Conservation (phyloP, 768 basidiomycete species). For the Boletus speciosus region DNA sequence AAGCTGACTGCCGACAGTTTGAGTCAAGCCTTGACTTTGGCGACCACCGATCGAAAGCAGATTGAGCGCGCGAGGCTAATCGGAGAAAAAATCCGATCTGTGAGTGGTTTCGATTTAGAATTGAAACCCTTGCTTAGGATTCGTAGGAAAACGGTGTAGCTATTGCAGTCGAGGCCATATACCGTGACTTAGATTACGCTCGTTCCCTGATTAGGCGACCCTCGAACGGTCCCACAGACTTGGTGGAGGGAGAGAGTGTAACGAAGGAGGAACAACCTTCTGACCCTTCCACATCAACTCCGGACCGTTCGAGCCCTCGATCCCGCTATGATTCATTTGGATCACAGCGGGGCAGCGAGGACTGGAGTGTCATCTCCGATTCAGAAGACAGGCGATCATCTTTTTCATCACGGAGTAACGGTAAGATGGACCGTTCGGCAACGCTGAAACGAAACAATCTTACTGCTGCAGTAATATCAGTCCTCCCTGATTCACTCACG, state of each 20-base stretch:
- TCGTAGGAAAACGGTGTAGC: slow-evolving; percentile 89
- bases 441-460: slow-evolving; percentile 60
- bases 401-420: slow-evolving; percentile 46
- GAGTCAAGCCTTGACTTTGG: slow-evolving; percentile 71
- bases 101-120: slow-evolving; percentile 32
- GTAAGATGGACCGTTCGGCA: slow-evolving; percentile 34
- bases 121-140: neutral
- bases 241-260: slow-evolving; percentile 5
- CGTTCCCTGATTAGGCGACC: slow-evolving; percentile 75
- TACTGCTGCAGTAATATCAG: slow-evolving; percentile 57
- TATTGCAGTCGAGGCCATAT: slow-evolving; percentile 92
- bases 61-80: slow-evolving; percentile 79
- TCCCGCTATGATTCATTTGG: slow-evolving; percentile 56
- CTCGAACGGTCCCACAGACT: slow-evolving; percentile 23
- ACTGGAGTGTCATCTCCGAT: slow-evolving; percentile 87
- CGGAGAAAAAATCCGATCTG: slow-evolving; percentile 84
- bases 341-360: slow-evolving; percentile 64
- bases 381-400: slow-evolving; percentile 60
- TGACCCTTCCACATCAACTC: slow-evolving; percentile 25
- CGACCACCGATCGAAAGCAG: slow-evolving; percentile 87
- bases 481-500: slow-evolving; percentile 53
- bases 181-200: slow-evolving; percentile 94
- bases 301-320: slow-evolving; percentile 33
- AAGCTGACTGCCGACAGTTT: slow-evolving; percentile 80
- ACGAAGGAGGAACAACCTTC: slow-evolving; percentile 35